These are phyloP conservation scores for Neocallimastix lanati DNA, from an alignment of 192 early-diverging fungal genomes.

Conservation along the genomic window DNA sequence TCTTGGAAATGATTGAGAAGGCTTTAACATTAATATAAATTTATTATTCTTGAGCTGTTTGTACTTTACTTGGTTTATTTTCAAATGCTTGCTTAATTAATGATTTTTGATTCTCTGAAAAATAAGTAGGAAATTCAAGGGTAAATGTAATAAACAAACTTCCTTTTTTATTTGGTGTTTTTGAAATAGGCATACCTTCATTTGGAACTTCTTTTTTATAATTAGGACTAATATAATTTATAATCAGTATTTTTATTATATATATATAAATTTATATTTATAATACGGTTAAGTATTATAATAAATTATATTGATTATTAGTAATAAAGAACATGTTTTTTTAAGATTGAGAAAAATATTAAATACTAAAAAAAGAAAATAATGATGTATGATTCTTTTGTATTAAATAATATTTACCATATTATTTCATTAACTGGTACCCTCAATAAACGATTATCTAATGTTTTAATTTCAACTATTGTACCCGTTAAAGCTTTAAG, in stretches of 20 bases:
- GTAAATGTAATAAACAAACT: neutral
- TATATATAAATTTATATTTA: too few relatives aligned
- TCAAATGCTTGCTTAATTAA: neutral
- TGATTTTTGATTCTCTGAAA: neutral
- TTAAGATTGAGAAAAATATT: too few relatives aligned
- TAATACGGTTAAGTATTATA: too few relatives aligned
- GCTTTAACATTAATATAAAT: too few relatives aligned
- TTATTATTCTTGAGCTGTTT: neutral
- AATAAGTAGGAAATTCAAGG: neutral
- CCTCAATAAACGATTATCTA: slow-evolving; percentile 25
- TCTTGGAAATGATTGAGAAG: too few relatives aligned
- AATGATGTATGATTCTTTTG: too few relatives aligned
- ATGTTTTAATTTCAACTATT: slow-evolving; percentile 19
- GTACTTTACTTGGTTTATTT: neutral
- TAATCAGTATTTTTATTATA: too few relatives aligned
- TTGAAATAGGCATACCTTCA: slow-evolving; percentile 32
- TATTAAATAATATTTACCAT: slow-evolving; percentile 13
- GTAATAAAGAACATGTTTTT: too few relatives aligned
- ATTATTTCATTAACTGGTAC: slow-evolving; percentile 35
- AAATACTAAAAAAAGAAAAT: too few relatives aligned
- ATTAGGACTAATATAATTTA: slow-evolving; percentile 19
- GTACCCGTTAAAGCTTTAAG: slow-evolving; percentile 22
- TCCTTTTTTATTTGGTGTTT: slow-evolving; percentile 3
- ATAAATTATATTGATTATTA: too few relatives aligned
- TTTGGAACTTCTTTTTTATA: slow-evolving; percentile 19